These are phyloP conservation scores for Acorus calamus DNA, from an alignment of 106 monocot genomes.

Conservation along the genomic window DNA sequence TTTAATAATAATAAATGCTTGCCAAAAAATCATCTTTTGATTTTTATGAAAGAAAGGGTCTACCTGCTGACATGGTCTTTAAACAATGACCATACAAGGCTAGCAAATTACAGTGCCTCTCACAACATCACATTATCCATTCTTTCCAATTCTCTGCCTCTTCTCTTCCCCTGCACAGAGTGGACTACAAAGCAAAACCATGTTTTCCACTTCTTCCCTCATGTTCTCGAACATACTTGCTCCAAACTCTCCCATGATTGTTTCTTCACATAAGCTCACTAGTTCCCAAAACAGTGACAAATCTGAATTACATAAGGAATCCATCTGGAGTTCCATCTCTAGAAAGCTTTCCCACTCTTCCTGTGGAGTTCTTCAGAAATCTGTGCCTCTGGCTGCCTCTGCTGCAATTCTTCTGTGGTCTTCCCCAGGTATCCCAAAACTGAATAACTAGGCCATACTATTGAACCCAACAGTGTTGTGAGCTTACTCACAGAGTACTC, in stretches of 20 bases:
- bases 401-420: slow-evolving; percentile 47
- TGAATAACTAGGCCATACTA: no score
- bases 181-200: background rate
- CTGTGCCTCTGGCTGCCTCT: slow-evolving; percentile 36
- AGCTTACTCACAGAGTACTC: no score
- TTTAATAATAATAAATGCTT: no score
- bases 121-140: no score
- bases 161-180: no score
- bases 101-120: no score
- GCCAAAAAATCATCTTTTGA: no score
- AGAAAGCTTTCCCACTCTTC: background rate
- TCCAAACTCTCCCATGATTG: slow-evolving; percentile 6
- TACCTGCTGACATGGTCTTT: no score
- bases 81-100: no score
- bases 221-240: background rate
- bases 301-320: background rate
- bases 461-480: no score
- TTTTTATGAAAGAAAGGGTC: no score
- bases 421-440: slow-evolving; percentile 35
- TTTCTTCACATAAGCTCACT: slow-evolving; percentile 1
- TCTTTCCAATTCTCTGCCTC: no score
- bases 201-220: slow-evolving; percentile 27
- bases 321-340: background rate
- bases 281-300: background rate
- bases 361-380: slow-evolving; percentile 5